These are phyloP conservation scores for Trichoderma erinaceum DNA, from an alignment of 495 filamentous ascomycete genomes.

Conservation along the genomic window DNA sequence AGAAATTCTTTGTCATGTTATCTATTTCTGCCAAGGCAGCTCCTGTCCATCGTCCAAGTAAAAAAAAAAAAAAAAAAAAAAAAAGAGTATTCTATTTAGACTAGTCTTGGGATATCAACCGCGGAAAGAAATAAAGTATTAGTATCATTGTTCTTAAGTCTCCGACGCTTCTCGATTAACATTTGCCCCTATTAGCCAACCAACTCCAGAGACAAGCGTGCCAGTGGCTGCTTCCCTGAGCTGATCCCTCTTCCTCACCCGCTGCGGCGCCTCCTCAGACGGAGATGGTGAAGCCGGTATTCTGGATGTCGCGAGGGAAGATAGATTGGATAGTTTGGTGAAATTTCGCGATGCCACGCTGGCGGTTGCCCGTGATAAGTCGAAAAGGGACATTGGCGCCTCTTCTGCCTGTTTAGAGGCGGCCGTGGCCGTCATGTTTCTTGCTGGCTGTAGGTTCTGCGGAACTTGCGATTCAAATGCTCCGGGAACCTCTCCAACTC, in stretches of 20 bases:
- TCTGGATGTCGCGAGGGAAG: neutral
- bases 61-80: neutral
- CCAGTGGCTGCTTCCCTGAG: slow-evolving; percentile 69
- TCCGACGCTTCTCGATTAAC: slow-evolving; percentile 9
- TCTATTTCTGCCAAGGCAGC: neutral
- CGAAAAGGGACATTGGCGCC: slow-evolving; percentile 90
- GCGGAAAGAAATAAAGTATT: neutral
- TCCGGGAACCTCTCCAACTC: slow-evolving; percentile 62
- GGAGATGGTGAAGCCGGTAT: neutral
- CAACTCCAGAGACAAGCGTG: slow-evolving; percentile 70
- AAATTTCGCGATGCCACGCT: slow-evolving; percentile 58
- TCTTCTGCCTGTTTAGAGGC: slow-evolving; percentile 47
- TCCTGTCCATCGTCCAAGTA: neutral
- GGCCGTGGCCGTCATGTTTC: slow-evolving; percentile 20
- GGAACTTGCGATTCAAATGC: slow-evolving; percentile 42
- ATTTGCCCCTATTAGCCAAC: slow-evolving; percentile 68
- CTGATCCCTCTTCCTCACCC: slow-evolving; percentile 73
- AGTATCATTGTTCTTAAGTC: neutral
- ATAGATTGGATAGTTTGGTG: slow-evolving; percentile 40
- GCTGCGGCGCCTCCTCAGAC: slow-evolving; percentile 33
- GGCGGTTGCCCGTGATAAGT: slow-evolving; percentile 74
- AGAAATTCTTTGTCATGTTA: neutral
- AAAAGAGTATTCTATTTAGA: neutral
- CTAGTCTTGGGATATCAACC: neutral
- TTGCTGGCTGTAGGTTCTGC: neutral